Base-by-base conservation (phyloP, 352 stramenopile species). In the Globisporangium nagaii region DNA sequence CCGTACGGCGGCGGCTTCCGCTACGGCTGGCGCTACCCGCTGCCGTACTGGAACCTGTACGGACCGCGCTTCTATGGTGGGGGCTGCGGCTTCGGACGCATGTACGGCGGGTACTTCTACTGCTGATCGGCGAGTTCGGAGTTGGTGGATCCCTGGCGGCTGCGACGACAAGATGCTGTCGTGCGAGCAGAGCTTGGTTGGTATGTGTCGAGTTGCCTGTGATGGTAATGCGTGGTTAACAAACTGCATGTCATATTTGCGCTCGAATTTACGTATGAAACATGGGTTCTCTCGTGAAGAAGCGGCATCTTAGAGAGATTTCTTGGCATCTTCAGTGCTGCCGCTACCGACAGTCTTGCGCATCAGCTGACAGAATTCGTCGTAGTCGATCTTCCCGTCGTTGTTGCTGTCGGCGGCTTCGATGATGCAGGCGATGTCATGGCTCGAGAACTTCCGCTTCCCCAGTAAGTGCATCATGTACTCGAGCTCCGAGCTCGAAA, bases 331-430 rank as follows among this genome's bases (percentile, higher is more conserved):
- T 3, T 19, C 36, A n/a, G 36, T 10, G 3, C 49, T 27, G 3
- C 34, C n/a, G 3, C 49, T 27, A 8, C 34, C 25, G 13, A 47
- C 28, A 19, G 4, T 56, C 35, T 67, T 37, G 32, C 68, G 73
- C 75, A 88, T 88, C 43, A 86, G 63, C 7, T 60, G 51, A 25
- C 77, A 76, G 40, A 97, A 97, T 57, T 97, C 89, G 0, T 81
- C 42, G 56, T 88, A 95, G 54, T 93, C 90, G 49, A 97, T 95
- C 24, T 82, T 77, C 30, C 85, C 82, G 44, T 95, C 87, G 47
- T 76, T 66, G 58, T 96, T 94, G 30, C 66, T 78, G 56, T 97
- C 89, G 0, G 90, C 84, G 0, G 70, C 62, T 30, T 75, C 46
- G 25, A 93, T 81, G 55, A 96, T 83, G 37, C 82, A 76, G 11